A percentile compares a stretch with the other conserved stretches of the same genome.
phyloP scores from a whole-genome alignment of 2,329 filamentous ascomycete species.

The Tolypocladium inflatum region DNA sequence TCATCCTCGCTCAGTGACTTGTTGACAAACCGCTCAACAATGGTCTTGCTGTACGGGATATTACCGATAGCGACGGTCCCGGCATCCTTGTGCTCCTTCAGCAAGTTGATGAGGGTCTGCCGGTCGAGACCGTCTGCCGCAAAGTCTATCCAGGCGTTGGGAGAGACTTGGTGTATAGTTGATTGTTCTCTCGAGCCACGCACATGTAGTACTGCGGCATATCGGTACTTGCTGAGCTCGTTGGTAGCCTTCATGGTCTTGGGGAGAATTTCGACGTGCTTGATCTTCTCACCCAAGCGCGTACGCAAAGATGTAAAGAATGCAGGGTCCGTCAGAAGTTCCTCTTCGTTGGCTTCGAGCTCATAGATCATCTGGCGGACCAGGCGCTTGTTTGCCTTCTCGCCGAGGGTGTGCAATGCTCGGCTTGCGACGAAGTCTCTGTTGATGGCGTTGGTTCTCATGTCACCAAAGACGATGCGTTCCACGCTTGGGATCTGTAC shows the following conservation, averaged over 20 bases:
- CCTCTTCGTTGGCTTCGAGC: constrained; percentile 7
- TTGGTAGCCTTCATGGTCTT: constrained; percentile 18
- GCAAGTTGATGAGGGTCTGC: constrained; percentile 1
- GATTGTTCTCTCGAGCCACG: neutral
- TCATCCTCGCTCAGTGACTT: neutral
- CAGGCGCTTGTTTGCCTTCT: neutral
- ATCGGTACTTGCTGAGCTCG: constrained; percentile 18
- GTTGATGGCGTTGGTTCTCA: constrained; percentile 9
- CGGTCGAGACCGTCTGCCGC: neutral
- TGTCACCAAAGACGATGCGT: constrained; percentile 11
- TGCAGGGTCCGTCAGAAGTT: constrained; percentile 12
- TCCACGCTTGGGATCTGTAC: neutral
- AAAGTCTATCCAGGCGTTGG: constrained; percentile 12
- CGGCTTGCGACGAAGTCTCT: constrained; percentile 4
- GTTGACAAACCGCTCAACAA: too few relatives aligned
- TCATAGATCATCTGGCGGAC: constrained; percentile 6
- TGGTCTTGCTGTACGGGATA: too few relatives aligned
- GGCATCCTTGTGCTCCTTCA: constrained; percentile 3
- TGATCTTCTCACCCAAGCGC: constrained; percentile 7
- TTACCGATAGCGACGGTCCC: too few relatives aligned
- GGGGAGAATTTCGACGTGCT: constrained; percentile 18
- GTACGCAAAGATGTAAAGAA: constrained; percentile 10
- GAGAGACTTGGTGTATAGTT: constrained; percentile 2
- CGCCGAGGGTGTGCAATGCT: too few relatives aligned
- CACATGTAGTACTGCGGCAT: constrained; percentile 13